Evolutionary conservation across 2,329 filamentous ascomycete genomes (phyloP).

Genomic region (Cryphonectria parasitica): DNA sequence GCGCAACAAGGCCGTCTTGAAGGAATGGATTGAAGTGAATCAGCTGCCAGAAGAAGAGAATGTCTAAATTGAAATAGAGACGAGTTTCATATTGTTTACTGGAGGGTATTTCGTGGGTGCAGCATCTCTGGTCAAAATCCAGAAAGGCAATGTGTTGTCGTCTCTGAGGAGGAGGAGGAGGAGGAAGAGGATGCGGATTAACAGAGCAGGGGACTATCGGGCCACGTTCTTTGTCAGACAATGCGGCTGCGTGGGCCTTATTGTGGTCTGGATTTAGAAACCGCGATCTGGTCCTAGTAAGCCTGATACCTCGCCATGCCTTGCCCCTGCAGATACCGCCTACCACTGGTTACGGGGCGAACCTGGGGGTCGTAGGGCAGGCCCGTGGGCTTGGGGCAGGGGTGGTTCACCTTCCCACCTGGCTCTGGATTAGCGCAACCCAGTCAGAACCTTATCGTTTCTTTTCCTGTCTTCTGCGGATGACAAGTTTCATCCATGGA

Average conservation of each 20-base stretch:
- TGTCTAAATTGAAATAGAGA: background rate
- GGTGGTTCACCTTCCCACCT: background rate
- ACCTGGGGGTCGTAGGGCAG: conserved; percentile 7
- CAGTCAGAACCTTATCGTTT: background rate
- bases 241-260: conserved; percentile 8
- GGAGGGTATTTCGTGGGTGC: background rate
- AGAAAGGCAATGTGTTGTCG: conserved; percentile 4
- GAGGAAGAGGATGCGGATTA: background rate
- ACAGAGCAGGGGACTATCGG: background rate
- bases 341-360: background rate
- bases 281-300: background rate
- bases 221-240: conserved; percentile 18
- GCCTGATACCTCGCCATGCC: background rate
- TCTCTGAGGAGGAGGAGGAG: background rate
- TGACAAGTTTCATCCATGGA: background rate
- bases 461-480: background rate
- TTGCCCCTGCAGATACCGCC: background rate
- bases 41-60: background rate
- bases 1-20: background rate
- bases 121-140: conserved; percentile 1
- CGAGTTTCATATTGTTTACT: background rate
- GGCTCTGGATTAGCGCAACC: background rate
- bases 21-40: background rate
- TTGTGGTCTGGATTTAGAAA: conserved; percentile 13
- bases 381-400: background rate